Evolutionary conservation across 257 asterid genomes (phyloP), one percentile per base, ranked within the genome.

Genomic region (Gentiana straminea): DNA sequence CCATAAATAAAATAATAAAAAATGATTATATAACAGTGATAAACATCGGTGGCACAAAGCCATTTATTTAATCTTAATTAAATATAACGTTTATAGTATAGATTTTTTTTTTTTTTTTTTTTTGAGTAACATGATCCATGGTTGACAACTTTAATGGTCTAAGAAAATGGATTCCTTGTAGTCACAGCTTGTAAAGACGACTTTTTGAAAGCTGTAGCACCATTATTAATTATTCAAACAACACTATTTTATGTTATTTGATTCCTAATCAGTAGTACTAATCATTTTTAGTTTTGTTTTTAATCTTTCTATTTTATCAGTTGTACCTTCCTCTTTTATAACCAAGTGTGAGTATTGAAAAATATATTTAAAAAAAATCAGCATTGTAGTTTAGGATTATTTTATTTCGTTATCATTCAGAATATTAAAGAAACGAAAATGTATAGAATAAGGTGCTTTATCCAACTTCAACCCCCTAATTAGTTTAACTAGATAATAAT

Each of bases 111-210:
- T 24, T 24, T 24, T 15, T 15, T 15, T 24, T 24, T 24, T 24
- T 24, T 24, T 24, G 24, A 24, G 24, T 24, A 24, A 24, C 24
- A 24, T 24, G 24, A 24, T 24, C 24, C 24, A 24, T 24, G 24
- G 52, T 52, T 52, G 70, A 59, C 56, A 65, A 65, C 24, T 48
- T 41, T 13, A 35, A 58, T 49, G 15, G 59, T 33, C 52, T 57
- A 10, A 52, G 54, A 53, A 59, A 33, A 59, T 66, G 65, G 60
- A 34, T 52, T 65, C 65, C 70, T 58, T 55, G 56, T 54, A 36
- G 54, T 35, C 54, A 63, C 67, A 63, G 61, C 67, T 63, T 63
- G 67, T 34, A 35, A 63, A 63, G 67, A 53, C 54, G 54, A 47
- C 66, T 52, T 56, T 49, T 46, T 8, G 56, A 64, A 64, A 64